Evolutionary conservation across 2,329 filamentous ascomycete species (phyloP), one percentile per base, ranked within the genome.

Genomic region (Penicillium sp.): DNA sequence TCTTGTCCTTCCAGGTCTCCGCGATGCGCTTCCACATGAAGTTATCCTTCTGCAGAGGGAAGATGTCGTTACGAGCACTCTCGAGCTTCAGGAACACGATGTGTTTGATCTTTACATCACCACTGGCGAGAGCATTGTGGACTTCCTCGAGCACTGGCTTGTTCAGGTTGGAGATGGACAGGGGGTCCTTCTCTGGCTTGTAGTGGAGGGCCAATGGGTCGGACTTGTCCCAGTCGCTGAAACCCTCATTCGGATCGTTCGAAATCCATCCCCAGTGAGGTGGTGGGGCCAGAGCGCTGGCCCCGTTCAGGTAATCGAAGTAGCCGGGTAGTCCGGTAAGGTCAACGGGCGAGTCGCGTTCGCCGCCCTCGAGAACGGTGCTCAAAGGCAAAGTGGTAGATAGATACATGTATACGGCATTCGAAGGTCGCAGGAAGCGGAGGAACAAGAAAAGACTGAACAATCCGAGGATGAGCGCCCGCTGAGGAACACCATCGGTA

Each of bases 61-160:
- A 80, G 3, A 79, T 71, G 47, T 80, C 77, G 3, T 74, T 74
- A 18, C 77, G 70, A 0, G 76, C 79, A 42, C 77, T 79, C 51
- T 80, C 77, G 2, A 80, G 65, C n/a, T 77, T 70, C 2, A 80
- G 50, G n/a, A 79, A 56, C 11, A 80, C 61, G 4, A 80, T 67
- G 52, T 80, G 76, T 45, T 76, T 76, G 50, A 80, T 74, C 9
- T 71, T 68, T 6, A 77, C 61, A 13, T 58, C 55, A 4, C 58
- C 60, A 14, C 56, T 59, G 18, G 55, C 64, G 11, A 78, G 45
- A 0, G 66, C 64, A 9, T 75, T 62, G 1, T 56, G 62, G 11
- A 67, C 47, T 3, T 60, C 56, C 11, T 67, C 58, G n/a, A 68
- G 24, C 2, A 68, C 56, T 2, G 64, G 61, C 13, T 57, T 58